Percentiles rank a stretch among this genome's conserved stretches.
Conservation (phyloP, 2,329 filamentous ascomycete genomes). For the Sarocladiaceae sp. region DNA sequence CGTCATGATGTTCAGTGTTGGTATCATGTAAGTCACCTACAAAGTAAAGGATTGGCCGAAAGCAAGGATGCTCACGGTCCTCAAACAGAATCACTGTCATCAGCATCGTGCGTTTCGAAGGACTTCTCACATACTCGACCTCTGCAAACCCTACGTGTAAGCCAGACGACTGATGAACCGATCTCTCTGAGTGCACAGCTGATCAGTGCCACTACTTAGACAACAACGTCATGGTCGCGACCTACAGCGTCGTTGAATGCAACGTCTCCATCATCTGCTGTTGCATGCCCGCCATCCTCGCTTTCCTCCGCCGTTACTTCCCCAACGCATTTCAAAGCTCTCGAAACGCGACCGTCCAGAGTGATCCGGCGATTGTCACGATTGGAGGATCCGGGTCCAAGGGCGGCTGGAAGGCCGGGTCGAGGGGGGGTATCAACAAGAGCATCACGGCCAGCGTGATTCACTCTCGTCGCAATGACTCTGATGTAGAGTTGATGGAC, state of each 20-base stretch:
- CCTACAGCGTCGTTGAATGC: constrained; percentile 12
- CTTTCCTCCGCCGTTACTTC: constrained; percentile 10
- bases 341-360: neutral
- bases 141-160: constrained; percentile 10
- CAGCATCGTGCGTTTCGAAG: constrained; percentile 11
- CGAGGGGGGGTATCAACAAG: neutral
- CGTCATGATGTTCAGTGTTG: constrained; percentile 12
- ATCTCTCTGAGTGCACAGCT: neutral
- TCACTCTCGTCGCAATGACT: neutral
- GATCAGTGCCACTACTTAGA: neutral
- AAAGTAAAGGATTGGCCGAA: neutral
- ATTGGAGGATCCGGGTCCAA: neutral
- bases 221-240: constrained; percentile 13
- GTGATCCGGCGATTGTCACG: neutral
- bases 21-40: constrained; percentile 10
- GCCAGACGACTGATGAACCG: too few relatives aligned
- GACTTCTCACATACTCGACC: constrained; percentile 10
- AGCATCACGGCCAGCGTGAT: neutral
- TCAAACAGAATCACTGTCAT: constrained; percentile 10
- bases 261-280: constrained; percentile 13
- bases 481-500: neutral
- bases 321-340: neutral
- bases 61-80: too few relatives aligned
- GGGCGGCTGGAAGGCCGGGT: neutral
- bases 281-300: constrained; percentile 10